A percentile compares a stretch with the other conserved stretches of the same genome.
Conservation (phyloP, 2,329 filamentous ascomycete species). For the Meredithiella fracta region DNA sequence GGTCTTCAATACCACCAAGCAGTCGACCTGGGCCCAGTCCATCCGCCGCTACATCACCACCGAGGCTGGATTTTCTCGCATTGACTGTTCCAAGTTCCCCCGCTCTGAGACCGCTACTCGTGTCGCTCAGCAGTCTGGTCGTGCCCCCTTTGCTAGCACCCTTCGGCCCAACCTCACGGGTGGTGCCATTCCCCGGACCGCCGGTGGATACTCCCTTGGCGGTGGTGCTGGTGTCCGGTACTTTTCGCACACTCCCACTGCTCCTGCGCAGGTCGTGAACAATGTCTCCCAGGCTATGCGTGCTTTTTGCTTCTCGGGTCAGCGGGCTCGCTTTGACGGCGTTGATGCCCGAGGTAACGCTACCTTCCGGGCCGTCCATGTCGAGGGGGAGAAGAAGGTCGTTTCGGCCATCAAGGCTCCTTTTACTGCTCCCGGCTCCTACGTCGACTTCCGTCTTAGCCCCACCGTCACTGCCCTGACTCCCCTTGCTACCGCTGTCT, state of each 20-base stretch:
- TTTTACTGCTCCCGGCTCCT: constrained; percentile 56
- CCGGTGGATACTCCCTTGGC: constrained; percentile 67
- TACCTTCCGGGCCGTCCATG: constrained; percentile 61
- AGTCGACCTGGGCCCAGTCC: constrained; percentile 8
- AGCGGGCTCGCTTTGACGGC: constrained; percentile 78
- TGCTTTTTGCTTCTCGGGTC: constrained; percentile 80
- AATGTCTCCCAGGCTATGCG: constrained; percentile 90
- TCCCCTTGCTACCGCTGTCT: constrained; percentile 38
- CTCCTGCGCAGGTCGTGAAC: constrained; percentile 77
- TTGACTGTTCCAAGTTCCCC: constrained; percentile 13
- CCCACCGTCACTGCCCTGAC: constrained; percentile 82
- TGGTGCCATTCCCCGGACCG: constrained; percentile 65
- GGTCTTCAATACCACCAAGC: constrained; percentile 10
- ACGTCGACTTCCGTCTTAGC: constrained; percentile 73
- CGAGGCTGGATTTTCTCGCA: constrained; percentile 11
- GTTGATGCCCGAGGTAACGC: constrained; percentile 56
- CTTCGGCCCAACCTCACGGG: constrained; percentile 86
- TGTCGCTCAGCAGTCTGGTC: constrained; percentile 33
- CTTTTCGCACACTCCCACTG: constrained; percentile 76
- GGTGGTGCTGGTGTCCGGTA: constrained; percentile 48
- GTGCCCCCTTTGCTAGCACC: constrained; percentile 73
- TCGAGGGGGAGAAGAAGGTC: constrained; percentile 43
- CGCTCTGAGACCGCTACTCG: constrained; percentile 12
- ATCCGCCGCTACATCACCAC: constrained; percentile 13
- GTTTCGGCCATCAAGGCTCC: constrained; percentile 23